Conservation (phyloP, 306 rosid genomes). For the Malus orientalis region DNA sequence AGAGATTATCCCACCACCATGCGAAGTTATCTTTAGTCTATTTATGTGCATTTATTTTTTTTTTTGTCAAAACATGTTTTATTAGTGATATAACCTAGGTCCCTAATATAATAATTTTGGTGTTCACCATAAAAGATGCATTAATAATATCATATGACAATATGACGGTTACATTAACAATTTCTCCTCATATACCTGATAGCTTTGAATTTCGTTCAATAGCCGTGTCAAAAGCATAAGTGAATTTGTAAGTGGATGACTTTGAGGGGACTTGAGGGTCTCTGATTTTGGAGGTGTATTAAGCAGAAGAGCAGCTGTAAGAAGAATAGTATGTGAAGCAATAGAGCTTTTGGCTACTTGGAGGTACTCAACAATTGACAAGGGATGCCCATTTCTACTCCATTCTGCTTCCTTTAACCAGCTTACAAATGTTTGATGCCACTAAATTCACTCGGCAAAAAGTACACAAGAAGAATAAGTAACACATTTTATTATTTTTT, state of each 20-base stretch:
- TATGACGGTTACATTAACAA: no score
- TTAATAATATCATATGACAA: no score
- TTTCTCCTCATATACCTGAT: background rate
- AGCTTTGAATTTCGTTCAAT: slow-evolving; percentile 7
- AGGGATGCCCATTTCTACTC: slow-evolving; percentile 8
- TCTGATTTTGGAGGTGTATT: background rate
- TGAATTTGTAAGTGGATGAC: background rate
- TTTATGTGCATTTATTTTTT: no score
- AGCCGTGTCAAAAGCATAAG: slow-evolving; percentile 8
- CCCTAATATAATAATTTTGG: no score
- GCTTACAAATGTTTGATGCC: slow-evolving; percentile 7
- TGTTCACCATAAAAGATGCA: no score
- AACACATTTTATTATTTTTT: background rate
- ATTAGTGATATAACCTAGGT: no score
- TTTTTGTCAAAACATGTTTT: no score
- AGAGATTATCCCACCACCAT: no score
- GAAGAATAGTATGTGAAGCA: slow-evolving; percentile 12
- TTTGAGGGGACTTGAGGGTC: background rate
- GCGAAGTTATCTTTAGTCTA: no score
- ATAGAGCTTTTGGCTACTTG: slow-evolving; percentile 5
- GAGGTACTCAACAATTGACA: slow-evolving; percentile 7
- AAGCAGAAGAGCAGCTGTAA: slow-evolving; percentile 13
- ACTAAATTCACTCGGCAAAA: background rate
- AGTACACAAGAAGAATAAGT: background rate
- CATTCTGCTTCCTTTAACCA: slow-evolving; percentile 18